Evolutionary conservation across 2,329 filamentous ascomycete genomes (phyloP), one percentile per base, ranked within the genome.

Genomic region (Cladophialophora yegresii): DNA sequence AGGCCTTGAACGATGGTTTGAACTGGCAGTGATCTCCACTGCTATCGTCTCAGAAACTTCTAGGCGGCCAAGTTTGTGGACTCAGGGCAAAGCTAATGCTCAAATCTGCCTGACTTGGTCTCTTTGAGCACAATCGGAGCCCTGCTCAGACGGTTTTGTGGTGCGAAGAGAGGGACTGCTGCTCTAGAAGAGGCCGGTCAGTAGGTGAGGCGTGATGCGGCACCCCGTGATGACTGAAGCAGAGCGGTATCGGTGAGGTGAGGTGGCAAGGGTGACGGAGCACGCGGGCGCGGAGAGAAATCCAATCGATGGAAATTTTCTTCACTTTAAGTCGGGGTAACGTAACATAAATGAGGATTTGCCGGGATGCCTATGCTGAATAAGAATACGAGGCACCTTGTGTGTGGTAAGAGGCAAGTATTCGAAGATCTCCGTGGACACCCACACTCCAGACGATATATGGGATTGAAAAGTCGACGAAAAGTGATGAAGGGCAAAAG

Each of bases 21-120:
- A 54, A 36, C 55, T 61, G 40, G 59, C 53, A 59, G 60, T 65
- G 66, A 67, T 61, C 63, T 65, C 62, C 33, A 63, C 56, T 49
- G 50, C 63, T 63, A 56, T 50, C 23, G 61, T 62, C 53, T 65
- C 63, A 67, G 49, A 50, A 28, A 28, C 32, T 36, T 53, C 47
- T 61, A 12, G n/a, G 45, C 53, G 59, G 58, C 13, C 47, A 28
- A 50, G 22, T 50, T 50, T 50, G 47, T 22, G 47, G 47, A 10
- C 47, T 50, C 47, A 26, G 58, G 50, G 33, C 10, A 58, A 58
- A 49, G 55, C 28, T 50, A 50, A 36, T 45, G 36, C 49, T 51
- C 49, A 26, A 60, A 12, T 56, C 32, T 36, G 26, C 33, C 43
- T 53, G 47, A 22, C 9, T 26, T 26, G 22, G 47, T 50, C 47